A percentile compares a stretch with the other conserved stretches of the same genome.
These are phyloP conservation scores for Fragilaria radians DNA, from an alignment of 108 stramenopile species.

Conservation along the genomic window DNA sequence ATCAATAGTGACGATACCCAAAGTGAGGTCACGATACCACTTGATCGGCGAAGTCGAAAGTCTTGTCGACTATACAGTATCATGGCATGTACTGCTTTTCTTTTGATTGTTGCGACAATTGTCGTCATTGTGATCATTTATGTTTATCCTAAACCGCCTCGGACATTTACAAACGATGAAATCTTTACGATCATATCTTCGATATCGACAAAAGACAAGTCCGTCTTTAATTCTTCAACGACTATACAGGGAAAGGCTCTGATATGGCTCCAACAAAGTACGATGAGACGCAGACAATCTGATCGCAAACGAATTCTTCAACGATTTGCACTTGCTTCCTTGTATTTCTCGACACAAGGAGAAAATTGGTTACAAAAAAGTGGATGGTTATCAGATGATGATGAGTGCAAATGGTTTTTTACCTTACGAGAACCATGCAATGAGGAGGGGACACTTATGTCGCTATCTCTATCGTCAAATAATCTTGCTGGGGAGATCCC, in stretches of 20 bases:
- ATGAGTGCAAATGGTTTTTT: conserved; percentile 37
- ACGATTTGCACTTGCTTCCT: conserved; percentile 33
- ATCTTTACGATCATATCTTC: not conserved
- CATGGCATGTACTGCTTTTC: no score
- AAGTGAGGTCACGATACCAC: no score
- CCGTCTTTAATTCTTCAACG: not conserved
- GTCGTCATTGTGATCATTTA: no score
- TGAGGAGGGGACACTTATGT: not conserved
- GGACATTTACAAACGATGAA: no score
- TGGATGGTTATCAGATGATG: conserved; percentile 22
- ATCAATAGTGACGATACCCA: no score
- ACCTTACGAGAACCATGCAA: not conserved
- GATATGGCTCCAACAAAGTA: not conserved
- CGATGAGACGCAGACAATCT: not conserved
- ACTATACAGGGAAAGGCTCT: not conserved
- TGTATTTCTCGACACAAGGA: conserved; percentile 32
- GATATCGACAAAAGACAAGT: not conserved
- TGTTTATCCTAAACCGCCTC: no score
- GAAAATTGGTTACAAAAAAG: conserved; percentile 19
- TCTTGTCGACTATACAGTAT: no score
- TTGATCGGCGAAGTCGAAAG: no score
- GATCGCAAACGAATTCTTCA: conserved; percentile 14
- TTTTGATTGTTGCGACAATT: no score
- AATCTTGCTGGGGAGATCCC: not conserved
- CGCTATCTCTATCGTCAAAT: not conserved